Evolutionary conservation across 2,329 filamentous ascomycete genomes (phyloP), one percentile per base, ranked within the genome.

Genomic region (Fusarium pininemorale): DNA sequence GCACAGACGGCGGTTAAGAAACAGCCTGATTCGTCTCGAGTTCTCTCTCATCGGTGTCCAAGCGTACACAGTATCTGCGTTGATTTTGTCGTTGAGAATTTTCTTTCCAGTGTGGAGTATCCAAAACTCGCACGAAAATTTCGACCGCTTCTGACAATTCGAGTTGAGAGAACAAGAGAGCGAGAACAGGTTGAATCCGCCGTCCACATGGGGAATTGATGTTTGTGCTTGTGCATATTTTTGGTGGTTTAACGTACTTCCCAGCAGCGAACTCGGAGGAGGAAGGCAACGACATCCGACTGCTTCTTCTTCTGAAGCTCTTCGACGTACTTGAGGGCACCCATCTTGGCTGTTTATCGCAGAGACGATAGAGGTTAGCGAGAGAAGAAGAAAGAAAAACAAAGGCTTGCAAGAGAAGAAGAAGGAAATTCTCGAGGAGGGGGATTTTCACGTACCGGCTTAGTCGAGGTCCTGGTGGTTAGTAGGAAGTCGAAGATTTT

Each of bases 281-380:
- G 93, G 92, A 99, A 99, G 90, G 95, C 95, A 90, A 98, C 94
- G 85, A 99, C 93, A 92, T 99, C 96, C 87, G 94, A 98, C 93
- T 99, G 96, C 95, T 99, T 99, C 94, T 98, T 98, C 95, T 99
- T 98, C 88, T 98, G 95, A 90, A 99, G 93, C 92, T 99, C 96
- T 92, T 99, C 97, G 89, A 99, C 94, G 91, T 98, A 99, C 90
- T 99, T 99, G 88, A 98, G 94, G 90, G 96, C 96, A 94, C 96
- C 96, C 96, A 98, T 98, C 91, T 96, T 90, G 85, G 83, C 88
- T 90, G 79, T 80, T 73, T 74, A 68, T 66, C 63, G 68, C 30
- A 69, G 51, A 53, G 65, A 68, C 58, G 54, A 57, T 38, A 70
- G 58, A 77, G 53, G 75, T 80, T 74, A 82, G 80, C 73, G 72